Evolutionary conservation across 2,329 filamentous ascomycete species (phyloP).

Genomic region (Pezicula rhizophila): DNA sequence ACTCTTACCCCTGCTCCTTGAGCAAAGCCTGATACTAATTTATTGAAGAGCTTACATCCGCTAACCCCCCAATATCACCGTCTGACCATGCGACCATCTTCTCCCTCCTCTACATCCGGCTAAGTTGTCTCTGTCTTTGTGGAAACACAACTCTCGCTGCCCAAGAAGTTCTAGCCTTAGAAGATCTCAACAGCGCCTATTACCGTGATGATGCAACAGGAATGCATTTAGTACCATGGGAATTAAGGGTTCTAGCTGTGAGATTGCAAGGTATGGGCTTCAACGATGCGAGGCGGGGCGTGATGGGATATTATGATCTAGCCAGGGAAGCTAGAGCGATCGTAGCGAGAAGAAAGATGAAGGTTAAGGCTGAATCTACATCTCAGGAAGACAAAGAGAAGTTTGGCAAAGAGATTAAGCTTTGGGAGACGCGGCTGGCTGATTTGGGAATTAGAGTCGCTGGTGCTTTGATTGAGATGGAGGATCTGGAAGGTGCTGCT

Average conservation of each 20-base stretch:
- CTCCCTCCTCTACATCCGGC: constrained; percentile 69
- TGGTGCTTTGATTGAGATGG: constrained; percentile 73
- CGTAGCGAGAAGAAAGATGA: constrained; percentile 31
- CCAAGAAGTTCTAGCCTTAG: constrained; percentile 59
- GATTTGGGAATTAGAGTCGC: constrained; percentile 69
- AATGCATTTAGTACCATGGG: constrained; percentile 76
- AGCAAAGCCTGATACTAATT: no score
- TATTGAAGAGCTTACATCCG: constrained; percentile 41
- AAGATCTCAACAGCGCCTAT: constrained; percentile 51
- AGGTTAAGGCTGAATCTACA: constrained; percentile 16
- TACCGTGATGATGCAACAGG: constrained; percentile 50
- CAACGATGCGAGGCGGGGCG: constrained; percentile 72
- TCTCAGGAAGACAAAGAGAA: constrained; percentile 29
- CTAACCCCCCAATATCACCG: constrained; percentile 36
- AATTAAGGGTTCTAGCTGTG: constrained; percentile 74
- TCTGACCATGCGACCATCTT: constrained; percentile 64
- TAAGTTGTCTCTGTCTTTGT: constrained; percentile 76
- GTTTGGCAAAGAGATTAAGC: constrained; percentile 35
- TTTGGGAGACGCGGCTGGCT: constrained; percentile 67
- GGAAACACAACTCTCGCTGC: constrained; percentile 64
- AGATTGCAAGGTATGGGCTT: constrained; percentile 82
- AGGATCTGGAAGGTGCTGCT: constrained; percentile 74
- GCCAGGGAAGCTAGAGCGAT: constrained; percentile 67
- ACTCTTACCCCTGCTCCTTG: no score
- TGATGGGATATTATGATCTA: constrained; percentile 88